These are phyloP conservation scores for Adansonia gregorii DNA, from an alignment of 441 rosid genomes.

Conservation along the genomic window DNA sequence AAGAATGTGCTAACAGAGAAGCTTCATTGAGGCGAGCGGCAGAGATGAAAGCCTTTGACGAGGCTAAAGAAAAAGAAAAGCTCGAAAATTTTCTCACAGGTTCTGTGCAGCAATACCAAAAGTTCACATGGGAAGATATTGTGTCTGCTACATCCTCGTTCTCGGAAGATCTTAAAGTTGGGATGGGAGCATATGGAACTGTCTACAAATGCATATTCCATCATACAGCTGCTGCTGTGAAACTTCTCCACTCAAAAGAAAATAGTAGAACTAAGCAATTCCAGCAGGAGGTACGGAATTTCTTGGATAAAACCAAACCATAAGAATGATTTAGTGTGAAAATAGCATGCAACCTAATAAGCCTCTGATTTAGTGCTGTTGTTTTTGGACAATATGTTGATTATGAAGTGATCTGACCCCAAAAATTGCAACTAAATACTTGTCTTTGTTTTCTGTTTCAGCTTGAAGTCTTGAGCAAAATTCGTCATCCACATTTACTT, in stretches of 20 bases:
- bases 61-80: constrained; percentile 70
- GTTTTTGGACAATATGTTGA: not conserved
- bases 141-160: constrained; percentile 74
- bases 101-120: constrained; percentile 52
- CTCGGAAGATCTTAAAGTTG: constrained; percentile 73
- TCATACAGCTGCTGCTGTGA: constrained; percentile 81
- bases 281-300: constrained; percentile 72
- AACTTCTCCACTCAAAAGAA: constrained; percentile 76
- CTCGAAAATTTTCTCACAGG: constrained; percentile 62
- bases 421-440: constrained; percentile 5
- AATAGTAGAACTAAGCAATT: constrained; percentile 62
- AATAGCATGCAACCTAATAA: too few relatives aligned
- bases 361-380: not conserved
- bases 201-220: constrained; percentile 77
- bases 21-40: constrained; percentile 64
- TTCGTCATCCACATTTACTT: constrained; percentile 86
- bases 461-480: constrained; percentile 85
- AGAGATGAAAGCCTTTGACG: constrained; percentile 59
- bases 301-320: constrained; percentile 11
- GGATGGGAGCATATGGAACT: constrained; percentile 86
- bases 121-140: constrained; percentile 82
- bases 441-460: constrained; percentile 37
- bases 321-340: too few relatives aligned
- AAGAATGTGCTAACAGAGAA: constrained; percentile 56
- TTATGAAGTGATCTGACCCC: not conserved